Percentiles rank a stretch among this genome's conserved stretches.
phyloP scores from a whole-genome alignment of 2,329 filamentous ascomycete species.

The Rhinocladiella mackenziei region DNA sequence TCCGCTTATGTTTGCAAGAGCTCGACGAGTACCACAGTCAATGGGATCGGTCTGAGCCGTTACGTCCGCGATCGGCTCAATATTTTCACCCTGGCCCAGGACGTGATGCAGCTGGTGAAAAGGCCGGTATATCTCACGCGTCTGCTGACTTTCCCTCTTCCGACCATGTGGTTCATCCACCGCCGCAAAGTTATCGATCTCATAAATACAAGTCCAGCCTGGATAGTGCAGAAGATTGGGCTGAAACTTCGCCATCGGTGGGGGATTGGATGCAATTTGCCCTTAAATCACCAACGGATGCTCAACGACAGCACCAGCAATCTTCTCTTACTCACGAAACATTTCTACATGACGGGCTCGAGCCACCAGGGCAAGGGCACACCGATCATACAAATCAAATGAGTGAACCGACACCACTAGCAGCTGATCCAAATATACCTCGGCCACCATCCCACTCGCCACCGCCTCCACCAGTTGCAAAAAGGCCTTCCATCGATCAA shows the following conservation, averaged over 20 bases:
- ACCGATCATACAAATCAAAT: neutral
- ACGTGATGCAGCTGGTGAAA: neutral
- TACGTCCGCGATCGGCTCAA: constrained; percentile 7
- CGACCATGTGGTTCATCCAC: neutral
- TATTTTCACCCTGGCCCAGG: constrained; percentile 6
- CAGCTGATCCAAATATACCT: constrained; percentile 16
- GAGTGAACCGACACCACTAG: neutral
- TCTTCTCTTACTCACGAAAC: constrained; percentile 17
- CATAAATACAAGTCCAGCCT: constrained; percentile 41
- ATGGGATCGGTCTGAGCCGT: constrained; percentile 14
- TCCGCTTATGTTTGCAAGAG: constrained; percentile 53
- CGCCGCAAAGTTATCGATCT: constrained; percentile 20
- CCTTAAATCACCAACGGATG: constrained; percentile 22
- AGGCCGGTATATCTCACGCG: neutral
- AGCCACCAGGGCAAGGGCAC: neutral
- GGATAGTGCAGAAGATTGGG: constrained; percentile 46
- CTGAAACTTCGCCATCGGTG: constrained; percentile 48
- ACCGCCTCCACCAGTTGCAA: constrained; percentile 23
- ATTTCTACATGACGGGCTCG: constrained; percentile 1
- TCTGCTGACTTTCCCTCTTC: neutral
- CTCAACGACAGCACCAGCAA: constrained; percentile 6
- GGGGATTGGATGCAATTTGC: constrained; percentile 48
- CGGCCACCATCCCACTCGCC: constrained; percentile 28
- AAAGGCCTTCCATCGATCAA: constrained; percentile 21
- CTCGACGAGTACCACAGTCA: constrained; percentile 32